Evolutionary conservation across 208 protist species (phyloP).

Genomic region (Lotmaria passim): DNA sequence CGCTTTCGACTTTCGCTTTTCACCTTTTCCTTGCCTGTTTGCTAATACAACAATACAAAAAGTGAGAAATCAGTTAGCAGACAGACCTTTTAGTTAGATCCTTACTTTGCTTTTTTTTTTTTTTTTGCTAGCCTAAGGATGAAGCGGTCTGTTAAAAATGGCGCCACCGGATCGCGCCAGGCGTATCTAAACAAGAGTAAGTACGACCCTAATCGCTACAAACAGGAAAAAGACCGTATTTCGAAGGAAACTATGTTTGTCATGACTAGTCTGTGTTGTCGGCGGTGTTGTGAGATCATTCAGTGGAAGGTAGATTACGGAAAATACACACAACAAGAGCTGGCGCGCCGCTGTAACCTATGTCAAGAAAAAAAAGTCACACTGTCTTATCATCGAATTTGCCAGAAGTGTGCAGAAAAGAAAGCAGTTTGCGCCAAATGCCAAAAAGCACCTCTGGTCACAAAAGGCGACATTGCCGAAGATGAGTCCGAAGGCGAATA

Average conservation of each 20-base stretch:
- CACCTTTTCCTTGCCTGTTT: no score
- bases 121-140: slow-evolving; percentile 17
- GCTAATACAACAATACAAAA: neutral
- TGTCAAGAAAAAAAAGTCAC: slow-evolving; percentile 66
- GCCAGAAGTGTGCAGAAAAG: slow-evolving; percentile 61
- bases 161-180: slow-evolving; percentile 50
- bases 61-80: neutral
- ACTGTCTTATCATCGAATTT: slow-evolving; percentile 85
- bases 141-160: slow-evolving; percentile 55
- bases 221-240: slow-evolving; percentile 72
- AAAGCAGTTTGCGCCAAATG: slow-evolving; percentile 81
- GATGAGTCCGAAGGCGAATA: slow-evolving; percentile 6
- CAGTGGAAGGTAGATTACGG: slow-evolving; percentile 91
- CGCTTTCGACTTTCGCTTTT: no score
- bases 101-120: neutral
- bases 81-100: neutral
- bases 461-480: slow-evolving; percentile 8
- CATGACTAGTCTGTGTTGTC: slow-evolving; percentile 84
- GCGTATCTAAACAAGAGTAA: slow-evolving; percentile 75
- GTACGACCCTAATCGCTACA: slow-evolving; percentile 83
- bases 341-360: slow-evolving; percentile 66
- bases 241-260: slow-evolving; percentile 31
- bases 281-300: slow-evolving; percentile 86
- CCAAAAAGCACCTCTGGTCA: slow-evolving; percentile 56
- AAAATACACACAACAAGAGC: slow-evolving; percentile 73